Conservation (phyloP, 169 alveolate genomes). For the Plasmodium berghei region DNA sequence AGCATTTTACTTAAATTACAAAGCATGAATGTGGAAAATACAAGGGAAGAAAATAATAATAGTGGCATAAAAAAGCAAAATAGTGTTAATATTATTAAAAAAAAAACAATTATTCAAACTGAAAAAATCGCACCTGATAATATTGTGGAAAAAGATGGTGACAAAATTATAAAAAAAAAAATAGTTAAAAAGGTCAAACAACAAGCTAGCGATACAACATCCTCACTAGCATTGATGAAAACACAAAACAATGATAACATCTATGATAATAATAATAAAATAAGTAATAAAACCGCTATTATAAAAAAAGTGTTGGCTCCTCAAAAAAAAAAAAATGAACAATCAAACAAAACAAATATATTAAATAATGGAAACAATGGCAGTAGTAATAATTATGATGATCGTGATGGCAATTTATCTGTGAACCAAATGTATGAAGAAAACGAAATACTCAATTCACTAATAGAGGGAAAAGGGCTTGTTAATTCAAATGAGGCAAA, state of each 20-base stretch:
- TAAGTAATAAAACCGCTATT: no score
- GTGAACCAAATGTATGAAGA: slow-evolving; percentile 21
- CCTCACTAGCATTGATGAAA: background rate
- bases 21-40: slow-evolving; percentile 42
- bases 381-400: no score
- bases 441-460: slow-evolving; percentile 40
- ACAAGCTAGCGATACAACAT: slow-evolving; percentile 7
- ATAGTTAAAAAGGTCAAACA: slow-evolving; percentile 17
- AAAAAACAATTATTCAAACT: slow-evolving; percentile 18
- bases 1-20: slow-evolving; percentile 29
- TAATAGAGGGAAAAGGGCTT: slow-evolving; percentile 3
- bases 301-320: no score
- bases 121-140: slow-evolving; percentile 6
- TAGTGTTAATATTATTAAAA: slow-evolving; percentile 21
- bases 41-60: slow-evolving; percentile 7
- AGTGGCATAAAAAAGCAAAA: slow-evolving; percentile 7
- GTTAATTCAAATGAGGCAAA: background rate
- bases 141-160: background rate
- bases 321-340: no score
- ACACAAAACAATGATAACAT: slow-evolving; percentile 5
- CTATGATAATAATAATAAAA: no score
- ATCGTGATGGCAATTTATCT: background rate
- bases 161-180: slow-evolving; percentile 17
- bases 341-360: no score
- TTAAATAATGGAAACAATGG: no score